A percentile compares a stretch with the other conserved stretches of the same genome.
phyloP scores from a whole-genome alignment of 2,329 filamentous ascomycete genomes.

The Calonectria crousiana region DNA sequence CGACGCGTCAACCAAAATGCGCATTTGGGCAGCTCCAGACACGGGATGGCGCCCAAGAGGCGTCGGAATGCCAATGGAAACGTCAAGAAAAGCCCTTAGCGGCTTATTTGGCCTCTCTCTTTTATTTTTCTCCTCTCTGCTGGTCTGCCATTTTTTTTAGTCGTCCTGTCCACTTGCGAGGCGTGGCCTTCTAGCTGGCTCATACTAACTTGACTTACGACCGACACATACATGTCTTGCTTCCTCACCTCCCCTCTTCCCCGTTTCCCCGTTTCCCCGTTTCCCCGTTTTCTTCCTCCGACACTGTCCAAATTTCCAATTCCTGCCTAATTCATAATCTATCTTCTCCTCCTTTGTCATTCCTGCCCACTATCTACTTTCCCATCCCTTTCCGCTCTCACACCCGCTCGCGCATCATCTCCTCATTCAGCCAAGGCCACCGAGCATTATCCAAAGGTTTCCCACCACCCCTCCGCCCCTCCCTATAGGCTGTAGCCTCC shows the following conservation, averaged over 20 bases:
- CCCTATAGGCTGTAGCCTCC: constrained; percentile 13
- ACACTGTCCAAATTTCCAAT: background rate
- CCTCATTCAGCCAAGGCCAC: constrained; percentile 10
- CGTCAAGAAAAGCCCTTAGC: constrained; percentile 38
- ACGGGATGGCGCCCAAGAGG: constrained; percentile 24
- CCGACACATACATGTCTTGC: constrained; percentile 5
- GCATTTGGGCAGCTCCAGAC: constrained; percentile 1
- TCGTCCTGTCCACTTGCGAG: background rate
- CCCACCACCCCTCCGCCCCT: constrained; percentile 4
- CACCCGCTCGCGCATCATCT: background rate
- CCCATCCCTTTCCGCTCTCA: background rate
- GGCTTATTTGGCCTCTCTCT: constrained; percentile 39
- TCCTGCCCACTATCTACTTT: background rate
- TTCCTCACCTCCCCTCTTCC: background rate
- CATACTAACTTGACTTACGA: constrained; percentile 7
- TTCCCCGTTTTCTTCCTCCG: background rate
- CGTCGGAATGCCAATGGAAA: constrained; percentile 35
- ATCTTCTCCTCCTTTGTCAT: background rate
- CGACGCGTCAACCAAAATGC: constrained; percentile 10
- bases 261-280: background rate
- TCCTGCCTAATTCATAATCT: constrained; percentile 13
- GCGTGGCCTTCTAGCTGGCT: constrained; percentile 3
- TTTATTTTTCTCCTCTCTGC: constrained; percentile 1
- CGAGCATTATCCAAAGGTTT: constrained; percentile 16
- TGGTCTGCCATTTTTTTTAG: background rate